These are phyloP conservation scores for peach (Prunus persica) DNA, from an alignment of 306 rosid species.

Conservation along the genomic window Prunus_persica_NCBIv2 NC_034016.1:18675001-18675500, in stretches of 20 bases:
- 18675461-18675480: constrained; percentile 3
- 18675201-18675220: constrained; percentile 39
- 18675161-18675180: constrained; percentile 46
- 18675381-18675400: constrained; percentile 36
- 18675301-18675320: constrained; percentile 48
- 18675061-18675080: constrained; percentile 82
- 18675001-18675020: no score
- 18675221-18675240: background rate
- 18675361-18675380: constrained; percentile 65
- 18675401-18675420: constrained; percentile 48
- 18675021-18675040: background rate
- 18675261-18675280: background rate
- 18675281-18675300: background rate
- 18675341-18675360: constrained; percentile 33
- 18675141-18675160: constrained; percentile 95
- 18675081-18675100: constrained; percentile 84
- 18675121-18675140: constrained; percentile 88
- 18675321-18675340: constrained; percentile 46
- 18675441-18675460: constrained; percentile 72
- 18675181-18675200: constrained; percentile 79
- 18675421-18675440: constrained; percentile 59
- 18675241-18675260: background rate
- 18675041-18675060: background rate
- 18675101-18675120: constrained; percentile 79
- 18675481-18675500: background rate